Conservation (phyloP, 2,329 filamentous ascomycete genomes). For the Laburnicola sp. region DNA sequence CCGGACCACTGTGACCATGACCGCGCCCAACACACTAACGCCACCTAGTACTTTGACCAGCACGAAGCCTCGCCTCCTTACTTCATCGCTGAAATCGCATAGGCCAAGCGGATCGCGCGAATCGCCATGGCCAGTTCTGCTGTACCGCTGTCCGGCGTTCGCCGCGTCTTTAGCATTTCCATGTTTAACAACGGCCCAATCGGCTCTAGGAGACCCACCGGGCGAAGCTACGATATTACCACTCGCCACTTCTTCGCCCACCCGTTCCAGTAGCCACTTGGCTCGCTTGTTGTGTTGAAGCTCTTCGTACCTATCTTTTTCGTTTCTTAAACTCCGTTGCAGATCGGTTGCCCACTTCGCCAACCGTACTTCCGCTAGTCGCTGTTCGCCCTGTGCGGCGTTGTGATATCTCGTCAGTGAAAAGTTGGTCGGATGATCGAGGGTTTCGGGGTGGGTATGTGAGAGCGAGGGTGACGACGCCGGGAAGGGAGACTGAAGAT, state of each 20-base stretch:
- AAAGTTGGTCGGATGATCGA: slow-evolving; percentile 40
- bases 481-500: slow-evolving; percentile 41
- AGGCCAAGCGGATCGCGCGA: slow-evolving; percentile 79
- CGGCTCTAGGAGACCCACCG: slow-evolving; percentile 30
- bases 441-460: slow-evolving; percentile 23
- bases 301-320: slow-evolving; percentile 69
- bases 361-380: slow-evolving; percentile 67
- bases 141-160: slow-evolving; percentile 30
- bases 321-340: slow-evolving; percentile 73
- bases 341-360: slow-evolving; percentile 82
- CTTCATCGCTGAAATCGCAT: slow-evolving; percentile 67
- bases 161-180: slow-evolving; percentile 30
- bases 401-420: slow-evolving; percentile 53
- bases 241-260: slow-evolving; percentile 62
- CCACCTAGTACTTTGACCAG: slow-evolving; percentile 75
- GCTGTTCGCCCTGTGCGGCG: slow-evolving; percentile 60
- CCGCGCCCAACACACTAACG: slow-evolving; percentile 71
- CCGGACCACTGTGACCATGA: slow-evolving; percentile 58
- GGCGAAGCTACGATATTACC: slow-evolving; percentile 34
- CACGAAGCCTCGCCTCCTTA: slow-evolving; percentile 67
- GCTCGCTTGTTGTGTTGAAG: slow-evolving; percentile 64
- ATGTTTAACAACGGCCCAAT: slow-evolving; percentile 40
- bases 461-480: slow-evolving; percentile 41
- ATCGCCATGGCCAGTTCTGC: slow-evolving; percentile 43
- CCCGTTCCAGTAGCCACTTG: slow-evolving; percentile 71